These are phyloP conservation scores for Immersiporthe knoxdaviesiana DNA, from an alignment of 2,329 filamentous ascomycete species.

Conservation along the genomic window DNA sequence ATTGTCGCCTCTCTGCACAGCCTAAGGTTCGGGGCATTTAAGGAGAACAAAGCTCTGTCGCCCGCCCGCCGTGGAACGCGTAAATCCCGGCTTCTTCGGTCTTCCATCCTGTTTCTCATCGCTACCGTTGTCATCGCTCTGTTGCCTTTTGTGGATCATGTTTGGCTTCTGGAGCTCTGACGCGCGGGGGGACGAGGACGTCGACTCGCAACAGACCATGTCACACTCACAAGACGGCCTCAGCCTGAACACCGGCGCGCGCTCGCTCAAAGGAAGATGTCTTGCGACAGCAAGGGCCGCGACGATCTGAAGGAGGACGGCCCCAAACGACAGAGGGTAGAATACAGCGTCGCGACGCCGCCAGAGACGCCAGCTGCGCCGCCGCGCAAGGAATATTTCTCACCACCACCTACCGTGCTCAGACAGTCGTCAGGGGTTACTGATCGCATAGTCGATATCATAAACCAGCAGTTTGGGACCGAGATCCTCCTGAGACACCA, in stretches of 20 bases:
- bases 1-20: neutral
- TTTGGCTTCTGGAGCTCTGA: conserved; percentile 66
- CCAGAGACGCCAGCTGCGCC: conserved; percentile 33
- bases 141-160: conserved; percentile 45
- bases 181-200: conserved; percentile 58
- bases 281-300: conserved; percentile 38
- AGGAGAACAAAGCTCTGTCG: neutral
- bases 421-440: conserved; percentile 55
- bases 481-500: conserved; percentile 94
- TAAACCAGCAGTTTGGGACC: conserved; percentile 85
- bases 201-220: conserved; percentile 48
- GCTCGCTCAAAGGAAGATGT: conserved; percentile 47
- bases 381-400: conserved; percentile 32
- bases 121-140: conserved; percentile 36
- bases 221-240: conserved; percentile 29
- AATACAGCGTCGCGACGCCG: conserved; percentile 38
- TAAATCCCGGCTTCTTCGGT: neutral
- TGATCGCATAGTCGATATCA: conserved; percentile 38
- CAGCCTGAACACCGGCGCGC: conserved; percentile 27
- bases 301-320: conserved; percentile 34
- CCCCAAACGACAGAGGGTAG: conserved; percentile 49
- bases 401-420: conserved; percentile 41
- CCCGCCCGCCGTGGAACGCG: neutral
- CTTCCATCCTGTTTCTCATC: conserved; percentile 33
- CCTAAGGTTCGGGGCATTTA: neutral